Base-by-base conservation (phyloP, 2,329 filamentous ascomycete species). In the Scedosporium dehoogii region DNA sequence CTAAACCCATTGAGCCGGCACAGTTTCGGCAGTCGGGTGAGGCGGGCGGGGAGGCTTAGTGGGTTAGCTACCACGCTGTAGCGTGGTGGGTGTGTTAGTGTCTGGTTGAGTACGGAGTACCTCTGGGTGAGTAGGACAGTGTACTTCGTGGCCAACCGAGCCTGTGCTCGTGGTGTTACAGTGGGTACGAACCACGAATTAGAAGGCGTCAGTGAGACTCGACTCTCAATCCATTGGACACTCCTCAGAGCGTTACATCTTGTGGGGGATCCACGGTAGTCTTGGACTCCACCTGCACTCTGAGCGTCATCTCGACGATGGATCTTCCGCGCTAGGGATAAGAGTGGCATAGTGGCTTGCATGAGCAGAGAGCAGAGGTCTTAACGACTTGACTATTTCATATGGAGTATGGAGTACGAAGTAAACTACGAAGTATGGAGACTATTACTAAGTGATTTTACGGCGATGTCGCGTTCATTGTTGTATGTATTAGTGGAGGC, bases 1-100 rank as follows among this genome's bases (percentile, higher is more conserved):
- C 25, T 29, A 48, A 38, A 7, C 9, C 23, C 42, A 53, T 14
- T 44, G 21, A 48, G 23, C 58, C 27, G 16, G 56, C 27, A 23
- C 48, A 44, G 42, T 18, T 60, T 38, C 59, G 59, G 59, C 59
- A 60, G 44, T 60, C 59, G 59, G 59, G 41, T 41, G 41, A 59
- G 59, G 59, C 44, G 59, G 59, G 48, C 21, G 44, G 44, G 42
- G 33, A 38, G 33, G 51, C 51, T 55, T 23, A 55, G 18, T 55
- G 23, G 51, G 23, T 25, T 27, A 21, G 21, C 21, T 48, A 23
- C 44, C 16, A 48, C 21, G 21, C 44, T 48, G 33, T 12, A 38
- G 33, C 33, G 33, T 38, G 33, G 33, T 38, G 33, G 33, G 10
- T 12, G 33, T 38, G 10, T 38, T 38, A 38, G 33, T 38, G 29